Percentiles rank a stretch among this genome's conserved stretches.
Evolutionary conservation across 257 asterid species (phyloP).

Genomic region (Orobanche coerulescens): DNA sequence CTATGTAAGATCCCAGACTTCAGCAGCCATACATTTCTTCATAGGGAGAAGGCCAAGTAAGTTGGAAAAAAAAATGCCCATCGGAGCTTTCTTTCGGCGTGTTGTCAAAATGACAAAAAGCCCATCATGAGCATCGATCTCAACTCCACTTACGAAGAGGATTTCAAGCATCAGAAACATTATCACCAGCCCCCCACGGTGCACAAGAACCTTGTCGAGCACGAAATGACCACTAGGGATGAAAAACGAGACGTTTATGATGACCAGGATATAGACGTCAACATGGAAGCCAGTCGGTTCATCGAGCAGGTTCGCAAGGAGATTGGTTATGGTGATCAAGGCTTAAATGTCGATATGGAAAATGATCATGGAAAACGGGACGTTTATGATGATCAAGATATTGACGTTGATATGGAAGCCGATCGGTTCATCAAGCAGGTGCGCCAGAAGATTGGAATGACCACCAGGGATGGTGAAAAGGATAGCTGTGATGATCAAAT

Average conservation of each 20-base stretch:
- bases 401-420: background rate
- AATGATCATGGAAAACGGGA: background rate
- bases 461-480: too few species aligned
- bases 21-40: too few species aligned
- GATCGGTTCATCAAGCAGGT: background rate
- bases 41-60: too few species aligned
- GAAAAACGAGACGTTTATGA: background rate
- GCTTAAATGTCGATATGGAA: background rate
- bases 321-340: background rate
- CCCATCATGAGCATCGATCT: too few species aligned
- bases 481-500: too few species aligned
- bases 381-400: background rate
- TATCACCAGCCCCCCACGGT: background rate
- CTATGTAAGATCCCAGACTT: too few species aligned
- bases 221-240: background rate
- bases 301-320: background rate
- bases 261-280: background rate
- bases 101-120: too few species aligned
- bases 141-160: too few species aligned
- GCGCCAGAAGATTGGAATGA: too few species aligned
- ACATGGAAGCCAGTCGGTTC: background rate
- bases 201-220: background rate
- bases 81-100: too few species aligned
- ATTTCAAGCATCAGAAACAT: background rate
- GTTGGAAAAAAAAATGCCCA: too few species aligned